Evolutionary conservation across 1,284 basidiomycete species (phyloP), one percentile per base, ranked within the genome.

Genomic region (Trichosporon sp.): DNA sequence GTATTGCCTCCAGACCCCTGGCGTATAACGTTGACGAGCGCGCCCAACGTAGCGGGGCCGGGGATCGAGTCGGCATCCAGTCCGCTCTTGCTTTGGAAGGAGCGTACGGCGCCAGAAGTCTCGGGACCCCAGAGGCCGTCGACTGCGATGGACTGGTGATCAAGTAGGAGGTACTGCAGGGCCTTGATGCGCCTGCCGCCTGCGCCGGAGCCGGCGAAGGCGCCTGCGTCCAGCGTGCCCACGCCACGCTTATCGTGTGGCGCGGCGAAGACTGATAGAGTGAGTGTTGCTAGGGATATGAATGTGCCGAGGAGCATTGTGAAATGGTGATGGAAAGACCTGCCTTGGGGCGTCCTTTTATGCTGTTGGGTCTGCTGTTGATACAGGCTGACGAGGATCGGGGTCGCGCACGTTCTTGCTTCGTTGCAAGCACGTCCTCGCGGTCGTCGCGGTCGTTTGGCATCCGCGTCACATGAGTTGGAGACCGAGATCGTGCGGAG

Each of bases 1-100:
- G 49, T 11, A 14, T 58, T 33, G 14, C 60, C 57, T 0, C 2
- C 34, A 6, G 3, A 19, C 6, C 63, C 63, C 16, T 23, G 27
- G 8, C 27, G 2, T 16, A 65, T 31, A 9, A 13, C 8, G 1
- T n/a, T 25, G 29, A 52, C 60, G 25, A 65, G 60, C 10, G 37
- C 56, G 33, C 63, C 63, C n/a, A 65, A 57, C 2, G 63, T 65
- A 1, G 56, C 63, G 6, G 63, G 63, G 4, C 63, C 63, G 0
- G 63, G 34, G 1, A 36, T 9, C 9, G 56, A 34, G 49, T 65
- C 63, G 19, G 36, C 46, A 0, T 19, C 23, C 1, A 65, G 34
- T 19, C 31, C 37, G 11, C 6, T 19, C 10, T 2, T 19, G 2
- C 10, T 8, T 37, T 65, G 63, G 59, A 65, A 58, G 6, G 56